Base-by-base conservation (phyloP, 1,284 basidiomycete species). In the Fomitopsis pinicola region DNA sequence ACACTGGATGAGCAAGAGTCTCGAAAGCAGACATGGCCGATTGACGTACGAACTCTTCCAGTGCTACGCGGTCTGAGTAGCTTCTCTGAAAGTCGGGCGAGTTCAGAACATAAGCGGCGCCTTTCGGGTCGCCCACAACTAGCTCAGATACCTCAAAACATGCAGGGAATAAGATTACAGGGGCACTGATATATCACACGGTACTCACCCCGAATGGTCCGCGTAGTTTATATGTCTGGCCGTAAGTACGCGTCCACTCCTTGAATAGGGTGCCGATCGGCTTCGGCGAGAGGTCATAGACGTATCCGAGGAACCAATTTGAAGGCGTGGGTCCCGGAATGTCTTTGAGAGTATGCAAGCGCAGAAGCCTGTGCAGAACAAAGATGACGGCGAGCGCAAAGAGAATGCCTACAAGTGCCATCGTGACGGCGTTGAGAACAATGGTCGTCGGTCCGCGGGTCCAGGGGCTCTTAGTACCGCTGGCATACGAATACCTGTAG, bases 41-140 rank as follows among this genome's bases (percentile, higher is more conserved):
- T 5, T 22, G 26, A 48, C 55, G 19, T 38, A 62, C 61, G 57
- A 62, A 64, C 28, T 60, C 52, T n/a, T 14, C 44, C 8, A 62
- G 59, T 26, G 55, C 44, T 12, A 44, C 30, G 14, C 56, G 12
- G 38, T 62, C 61, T 15, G 59, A 58, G 2, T 42, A 59, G 14
- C 56, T 59, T 22, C 59, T 44, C 28, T 33, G 53, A 52, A 62
- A 64, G 22, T 42, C 56, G 3, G 50, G 12, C 8, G 62, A 52
- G 7, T 54, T 58, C n/a, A 64, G 30, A 15, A 64, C 59, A 56
- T 64, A 53, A 8, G 40, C 42, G 2, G 61, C 57, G 15, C 57
- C 63, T 54, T 64, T 64, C 10, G 63, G 58, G 38, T 64, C 63
- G 22, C 63, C 63, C 6, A 61, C 28, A 15, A 62, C 42, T 5